Percentiles rank a stretch among this genome's conserved stretches.
Conservation (phyloP, 345 rosid genomes). For the Hibiscus mutabilis region DNA sequence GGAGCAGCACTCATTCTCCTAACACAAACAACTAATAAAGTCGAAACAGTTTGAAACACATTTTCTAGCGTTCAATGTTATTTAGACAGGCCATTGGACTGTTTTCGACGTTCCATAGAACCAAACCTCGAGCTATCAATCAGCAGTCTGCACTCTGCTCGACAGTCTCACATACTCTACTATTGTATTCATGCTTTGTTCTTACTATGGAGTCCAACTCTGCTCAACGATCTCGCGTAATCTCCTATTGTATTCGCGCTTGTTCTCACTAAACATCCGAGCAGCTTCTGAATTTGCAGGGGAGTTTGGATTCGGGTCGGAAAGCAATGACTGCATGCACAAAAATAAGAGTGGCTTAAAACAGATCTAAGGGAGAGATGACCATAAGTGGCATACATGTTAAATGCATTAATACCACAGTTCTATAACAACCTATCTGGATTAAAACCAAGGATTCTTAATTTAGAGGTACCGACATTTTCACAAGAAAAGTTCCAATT, state of each 20-base stretch:
- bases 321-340: conserved; percentile 67
- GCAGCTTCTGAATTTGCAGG: conserved; percentile 99
- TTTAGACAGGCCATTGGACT: conserved; percentile 25
- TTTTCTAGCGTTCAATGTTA: conserved; percentile 14
- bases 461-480: neutral
- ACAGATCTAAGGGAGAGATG: neutral
- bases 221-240: conserved; percentile 86
- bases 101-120: conserved; percentile 12
- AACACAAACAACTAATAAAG: conserved; percentile 14
- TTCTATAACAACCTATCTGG: neutral
- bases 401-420: neutral
- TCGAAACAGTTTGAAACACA: conserved; percentile 10
- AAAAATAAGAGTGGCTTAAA: neutral
- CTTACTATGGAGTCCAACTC: conserved; percentile 36
- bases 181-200: neutral
- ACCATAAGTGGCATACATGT: neutral
- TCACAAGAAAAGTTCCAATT: neutral
- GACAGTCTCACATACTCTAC: neutral
- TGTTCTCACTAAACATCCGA: conserved; percentile 88
- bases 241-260: conserved; percentile 88
- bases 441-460: neutral
- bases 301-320: conserved; percentile 94
- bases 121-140: conserved; percentile 9
- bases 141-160: neutral
- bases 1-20: conserved; percentile 14